phyloP scores from a whole-genome alignment of 805 yeast species.

The Blastobotrys attinorum region DNA sequence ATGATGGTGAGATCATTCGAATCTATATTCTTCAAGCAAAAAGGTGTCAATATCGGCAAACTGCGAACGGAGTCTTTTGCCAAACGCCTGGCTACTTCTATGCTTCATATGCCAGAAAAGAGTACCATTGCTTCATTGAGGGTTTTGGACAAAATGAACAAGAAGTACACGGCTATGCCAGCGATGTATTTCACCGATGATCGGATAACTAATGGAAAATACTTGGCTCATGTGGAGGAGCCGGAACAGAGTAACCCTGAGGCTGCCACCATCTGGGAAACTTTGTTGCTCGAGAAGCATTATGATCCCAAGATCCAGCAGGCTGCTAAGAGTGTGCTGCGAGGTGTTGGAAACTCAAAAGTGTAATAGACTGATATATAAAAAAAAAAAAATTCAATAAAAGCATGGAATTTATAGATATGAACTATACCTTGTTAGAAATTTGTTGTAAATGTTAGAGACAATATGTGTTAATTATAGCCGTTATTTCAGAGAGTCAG shows the following conservation, averaged over 20 bases:
- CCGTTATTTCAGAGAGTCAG: too few species aligned
- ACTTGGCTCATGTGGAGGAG: slow-evolving; percentile 54
- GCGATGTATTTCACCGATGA: slow-evolving; percentile 86
- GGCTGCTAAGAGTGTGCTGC: slow-evolving; percentile 35
- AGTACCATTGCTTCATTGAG: slow-evolving; percentile 70
- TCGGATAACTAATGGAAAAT: slow-evolving; percentile 72
- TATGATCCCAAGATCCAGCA: slow-evolving; percentile 75
- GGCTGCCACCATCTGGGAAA: slow-evolving; percentile 89
- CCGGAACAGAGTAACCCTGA: slow-evolving; percentile 76
- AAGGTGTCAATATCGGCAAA: slow-evolving; percentile 13
- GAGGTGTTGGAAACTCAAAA: background rate
- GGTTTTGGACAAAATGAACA: slow-evolving; percentile 67
- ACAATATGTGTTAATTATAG: too few species aligned
- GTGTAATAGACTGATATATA: slow-evolving; percentile 1
- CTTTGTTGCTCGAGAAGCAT: slow-evolving; percentile 67
- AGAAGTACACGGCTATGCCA: slow-evolving; percentile 60
- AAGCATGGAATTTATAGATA: too few species aligned
- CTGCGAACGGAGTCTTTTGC: slow-evolving; percentile 62
- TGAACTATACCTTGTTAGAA: too few species aligned
- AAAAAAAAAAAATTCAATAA: too few species aligned
- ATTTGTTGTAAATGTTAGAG: too few species aligned
- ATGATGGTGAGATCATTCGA: slow-evolving; percentile 70
- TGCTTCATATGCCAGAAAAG: slow-evolving; percentile 80
- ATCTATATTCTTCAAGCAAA: slow-evolving; percentile 45
- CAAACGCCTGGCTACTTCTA: slow-evolving; percentile 62